phyloP scores from a whole-genome alignment of 352 stramenopile species.

The Globisporangium alternatum region DNA sequence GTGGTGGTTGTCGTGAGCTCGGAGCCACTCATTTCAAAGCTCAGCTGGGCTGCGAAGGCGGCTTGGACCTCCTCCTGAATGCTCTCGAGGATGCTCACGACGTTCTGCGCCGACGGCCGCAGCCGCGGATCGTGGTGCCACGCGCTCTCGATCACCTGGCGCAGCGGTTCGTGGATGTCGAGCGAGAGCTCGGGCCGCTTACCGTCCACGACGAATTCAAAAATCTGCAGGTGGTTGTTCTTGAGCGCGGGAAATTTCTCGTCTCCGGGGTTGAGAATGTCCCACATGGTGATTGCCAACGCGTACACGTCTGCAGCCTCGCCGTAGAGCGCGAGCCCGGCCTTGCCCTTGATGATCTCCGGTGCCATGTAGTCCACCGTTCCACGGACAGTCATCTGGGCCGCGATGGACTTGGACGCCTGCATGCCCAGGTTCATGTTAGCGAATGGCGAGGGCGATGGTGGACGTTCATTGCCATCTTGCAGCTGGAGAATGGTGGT shows the following conservation, averaged over 20 bases:
- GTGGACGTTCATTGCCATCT: neutral
- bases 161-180: slow-evolving; percentile 8
- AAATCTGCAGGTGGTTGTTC: slow-evolving; percentile 42
- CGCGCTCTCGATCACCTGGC: slow-evolving; percentile 21
- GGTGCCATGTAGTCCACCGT: slow-evolving; percentile 82
- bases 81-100: slow-evolving; percentile 27
- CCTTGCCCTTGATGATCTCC: slow-evolving; percentile 73
- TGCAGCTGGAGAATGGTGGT: neutral
- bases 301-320: slow-evolving; percentile 75
- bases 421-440: slow-evolving; percentile 6
- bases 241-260: slow-evolving; percentile 42
- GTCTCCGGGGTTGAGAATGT: slow-evolving; percentile 50
- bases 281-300: slow-evolving; percentile 75
- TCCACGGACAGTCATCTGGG: slow-evolving; percentile 58
- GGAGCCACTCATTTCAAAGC: slow-evolving; percentile 4
- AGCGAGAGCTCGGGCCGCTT: slow-evolving; percentile 25
- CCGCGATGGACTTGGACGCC: slow-evolving; percentile 12
- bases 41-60: slow-evolving; percentile 9
- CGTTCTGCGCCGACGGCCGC: slow-evolving; percentile 22
- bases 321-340: slow-evolving; percentile 44
- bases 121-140: slow-evolving; percentile 19
- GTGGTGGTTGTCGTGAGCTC: neutral
- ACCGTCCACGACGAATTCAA: slow-evolving; percentile 35
- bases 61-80: slow-evolving; percentile 23
- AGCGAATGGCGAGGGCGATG: slow-evolving; percentile 8